These are phyloP conservation scores for Quercus aquifolioides DNA, from an alignment of 306 rosid species.

Conservation along the genomic window DNA sequence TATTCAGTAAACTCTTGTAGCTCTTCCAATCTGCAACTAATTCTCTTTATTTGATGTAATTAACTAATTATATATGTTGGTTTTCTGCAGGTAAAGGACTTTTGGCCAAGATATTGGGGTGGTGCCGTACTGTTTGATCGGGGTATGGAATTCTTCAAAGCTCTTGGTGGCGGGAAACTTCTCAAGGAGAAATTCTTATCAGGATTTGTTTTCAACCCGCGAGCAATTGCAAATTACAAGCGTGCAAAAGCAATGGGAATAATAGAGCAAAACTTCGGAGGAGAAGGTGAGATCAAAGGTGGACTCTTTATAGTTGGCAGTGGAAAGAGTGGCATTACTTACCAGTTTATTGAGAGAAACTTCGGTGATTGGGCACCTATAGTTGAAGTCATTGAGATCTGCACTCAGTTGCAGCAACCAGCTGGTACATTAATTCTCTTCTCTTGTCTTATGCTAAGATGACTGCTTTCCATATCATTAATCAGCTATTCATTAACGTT, in stretches of 20 bases:
- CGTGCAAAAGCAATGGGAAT: conserved; percentile 71
- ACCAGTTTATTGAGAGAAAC: conserved; percentile 86
- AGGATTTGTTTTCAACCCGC: conserved; percentile 74
- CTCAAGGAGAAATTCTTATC: conserved; percentile 74
- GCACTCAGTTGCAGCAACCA: conserved; percentile 49
- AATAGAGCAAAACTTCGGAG: conserved; percentile 55
- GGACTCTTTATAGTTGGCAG: conserved; percentile 72
- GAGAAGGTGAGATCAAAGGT: conserved; percentile 93
- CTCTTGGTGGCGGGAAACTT: conserved; percentile 87
- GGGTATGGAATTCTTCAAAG: conserved; percentile 61
- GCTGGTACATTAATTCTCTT: conserved; percentile 24
- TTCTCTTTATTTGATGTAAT: conserved; percentile 16
- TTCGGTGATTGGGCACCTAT: conserved; percentile 94
- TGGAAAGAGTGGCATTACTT: conserved; percentile 75
- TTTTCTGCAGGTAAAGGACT: conserved; percentile 58
- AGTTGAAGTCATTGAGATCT: conserved; percentile 76
- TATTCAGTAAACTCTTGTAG: conserved; percentile 14
- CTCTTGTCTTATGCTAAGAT: neutral
- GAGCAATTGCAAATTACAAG: conserved; percentile 74
- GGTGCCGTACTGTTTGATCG: conserved; percentile 66
- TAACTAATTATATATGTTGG: neutral
- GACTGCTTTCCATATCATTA: conserved; percentile 1
- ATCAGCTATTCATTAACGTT: conserved; percentile 24
- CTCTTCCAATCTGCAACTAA: conserved; percentile 17
- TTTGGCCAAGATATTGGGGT: conserved; percentile 98